Percentiles rank a stretch among this genome's conserved stretches.
phyloP scores from a whole-genome alignment of 495 filamentous ascomycete genomes.

The Penicillium ucsense region DNA sequence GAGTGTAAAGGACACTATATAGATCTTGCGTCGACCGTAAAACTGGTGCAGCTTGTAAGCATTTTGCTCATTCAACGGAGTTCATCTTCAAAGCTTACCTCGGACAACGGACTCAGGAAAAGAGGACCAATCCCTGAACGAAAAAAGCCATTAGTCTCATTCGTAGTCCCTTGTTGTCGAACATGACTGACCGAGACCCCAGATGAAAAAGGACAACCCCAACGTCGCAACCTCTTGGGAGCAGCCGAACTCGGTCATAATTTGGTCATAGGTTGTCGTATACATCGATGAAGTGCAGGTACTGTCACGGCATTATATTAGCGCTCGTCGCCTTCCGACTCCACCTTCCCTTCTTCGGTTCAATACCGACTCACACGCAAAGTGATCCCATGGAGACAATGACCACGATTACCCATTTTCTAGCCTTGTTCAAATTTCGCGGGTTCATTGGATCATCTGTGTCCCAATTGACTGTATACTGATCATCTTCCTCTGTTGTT shows the following conservation, averaged over 20 bases:
- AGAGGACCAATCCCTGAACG: conserved; percentile 57
- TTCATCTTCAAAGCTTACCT: conserved; percentile 24
- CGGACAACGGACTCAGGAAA: conserved; percentile 56
- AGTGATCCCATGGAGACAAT: conserved; percentile 64
- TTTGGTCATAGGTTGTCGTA: conserved; percentile 74
- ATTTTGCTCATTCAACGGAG: conserved; percentile 14
- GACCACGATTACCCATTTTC: conserved; percentile 69
- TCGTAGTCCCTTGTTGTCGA: conserved; percentile 10
- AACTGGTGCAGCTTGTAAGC: conserved; percentile 45
- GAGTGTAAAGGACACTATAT: conserved; percentile 63
- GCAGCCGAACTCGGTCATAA: conserved; percentile 63
- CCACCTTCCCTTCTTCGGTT: too few relatives aligned
- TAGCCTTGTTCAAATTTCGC: conserved; percentile 50
- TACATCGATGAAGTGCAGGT: conserved; percentile 88
- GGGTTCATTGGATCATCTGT: conserved; percentile 68
- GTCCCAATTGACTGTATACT: conserved; percentile 61
- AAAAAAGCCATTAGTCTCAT: conserved; percentile 1
- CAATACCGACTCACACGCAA: conserved; percentile 61
- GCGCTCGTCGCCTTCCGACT: too few relatives aligned
- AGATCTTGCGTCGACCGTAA: conserved; percentile 80
- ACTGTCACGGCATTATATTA: conserved; percentile 25
- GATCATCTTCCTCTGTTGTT: conserved; percentile 8
- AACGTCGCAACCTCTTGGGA: conserved; percentile 65
- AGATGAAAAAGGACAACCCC: conserved; percentile 71
- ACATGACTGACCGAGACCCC: conserved; percentile 44